phyloP scores from a whole-genome alignment of 805 yeast species.

The Candida andamanensis region DNA sequence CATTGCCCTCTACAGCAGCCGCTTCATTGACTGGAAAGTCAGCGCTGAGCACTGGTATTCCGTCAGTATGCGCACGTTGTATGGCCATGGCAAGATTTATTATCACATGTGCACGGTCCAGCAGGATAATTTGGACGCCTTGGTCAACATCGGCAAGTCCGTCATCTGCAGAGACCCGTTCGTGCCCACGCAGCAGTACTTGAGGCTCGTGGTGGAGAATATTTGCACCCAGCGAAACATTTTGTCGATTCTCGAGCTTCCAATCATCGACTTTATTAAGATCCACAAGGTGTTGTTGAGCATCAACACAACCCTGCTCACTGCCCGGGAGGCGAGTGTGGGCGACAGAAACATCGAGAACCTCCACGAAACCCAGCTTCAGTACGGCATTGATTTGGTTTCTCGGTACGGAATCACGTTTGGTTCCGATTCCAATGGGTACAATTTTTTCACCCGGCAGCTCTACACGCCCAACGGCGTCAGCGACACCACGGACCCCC shows the following conservation, averaged over 20 bases:
- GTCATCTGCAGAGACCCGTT: constrained; percentile 79
- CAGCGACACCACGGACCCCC: constrained; percentile 24
- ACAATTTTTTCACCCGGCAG: constrained; percentile 52
- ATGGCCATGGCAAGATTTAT: constrained; percentile 81
- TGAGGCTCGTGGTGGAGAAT: constrained; percentile 73
- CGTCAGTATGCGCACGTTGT: constrained; percentile 64
- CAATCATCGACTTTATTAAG: constrained; percentile 57
- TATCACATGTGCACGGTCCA: constrained; percentile 88
- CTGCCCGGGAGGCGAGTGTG: constrained; percentile 1
- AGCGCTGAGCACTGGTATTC: constrained; percentile 83
- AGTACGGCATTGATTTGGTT: constrained; percentile 56
- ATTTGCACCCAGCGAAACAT: constrained; percentile 62
- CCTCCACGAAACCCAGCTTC: constrained; percentile 42
- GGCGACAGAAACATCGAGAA: constrained; percentile 18
- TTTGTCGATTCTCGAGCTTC: constrained; percentile 53
- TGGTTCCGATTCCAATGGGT: constrained; percentile 61
- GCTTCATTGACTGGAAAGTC: constrained; percentile 80
- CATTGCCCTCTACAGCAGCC: constrained; percentile 73
- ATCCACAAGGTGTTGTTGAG: constrained; percentile 64
- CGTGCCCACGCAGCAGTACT: constrained; percentile 75
- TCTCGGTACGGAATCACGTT: constrained; percentile 61
- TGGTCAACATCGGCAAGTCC: constrained; percentile 73
- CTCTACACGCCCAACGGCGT: constrained; percentile 31
- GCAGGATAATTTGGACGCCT: constrained; percentile 68
- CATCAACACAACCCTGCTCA: constrained; percentile 32